Evolutionary conservation across 805 yeast species (phyloP), one percentile per base, ranked within the genome.

Genomic region (Candida nemodendra): DNA sequence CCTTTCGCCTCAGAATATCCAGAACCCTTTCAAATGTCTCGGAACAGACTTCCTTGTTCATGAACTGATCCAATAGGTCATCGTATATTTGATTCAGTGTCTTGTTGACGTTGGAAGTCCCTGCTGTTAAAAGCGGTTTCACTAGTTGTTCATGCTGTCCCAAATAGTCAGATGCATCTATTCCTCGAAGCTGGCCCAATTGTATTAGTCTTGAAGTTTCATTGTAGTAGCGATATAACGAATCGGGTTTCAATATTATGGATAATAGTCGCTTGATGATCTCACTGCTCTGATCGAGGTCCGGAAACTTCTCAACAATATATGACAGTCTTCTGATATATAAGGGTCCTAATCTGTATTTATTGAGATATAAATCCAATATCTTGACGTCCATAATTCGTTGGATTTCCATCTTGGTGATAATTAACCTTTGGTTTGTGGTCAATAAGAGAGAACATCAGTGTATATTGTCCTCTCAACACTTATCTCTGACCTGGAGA

Each of bases 311-410:
- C n/a, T 15, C 30, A 12, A 40, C 48, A 9, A 56, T 48, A 25
- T 47, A 45, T 12, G 31, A 34, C 21, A 53, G 36, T 27, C 59
- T 39, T 24, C 41, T 42, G 27, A 56, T 28, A 18, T 47, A 48
- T 8, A 55, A 24, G 7, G 57, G 59, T 2, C 49, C 45, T 2
- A 36, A 38, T 12, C 34, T 24, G 19, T 53, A 47, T 9, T 31
- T 19, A 17, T 45, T 37, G 18, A 41, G 22, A 19, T 42, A 44
- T 2, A 41, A 9, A 25, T 40, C 44, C n/a, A 45, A 15, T 3
- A 39, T n/a, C n/a, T 38, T 37, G 3, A 28, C 32, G 8, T 38
- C 36, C 31, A 38, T 42, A n/a, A n/a, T n/a, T n/a, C n/a, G n/a
- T n/a, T n/a, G n/a, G n/a, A n/a, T n/a, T n/a, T n/a, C n/a, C n/a